Percentiles rank a stretch among this genome's conserved stretches.
phyloP scores from a whole-genome alignment of 768 basidiomycete genomes.

The Lyophyllum semitale region DNA sequence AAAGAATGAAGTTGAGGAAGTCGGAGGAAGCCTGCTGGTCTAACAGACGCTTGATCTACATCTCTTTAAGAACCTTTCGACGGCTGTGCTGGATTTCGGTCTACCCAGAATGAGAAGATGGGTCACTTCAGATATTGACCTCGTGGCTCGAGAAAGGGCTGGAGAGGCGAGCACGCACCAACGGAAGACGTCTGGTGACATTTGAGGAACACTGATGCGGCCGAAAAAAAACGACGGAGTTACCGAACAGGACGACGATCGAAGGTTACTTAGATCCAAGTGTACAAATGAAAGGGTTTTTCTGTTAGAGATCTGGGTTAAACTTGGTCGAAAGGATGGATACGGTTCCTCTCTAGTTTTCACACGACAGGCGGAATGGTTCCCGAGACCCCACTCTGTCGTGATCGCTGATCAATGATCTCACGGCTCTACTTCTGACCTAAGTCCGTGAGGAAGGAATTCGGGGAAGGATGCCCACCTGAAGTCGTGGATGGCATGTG shows the following conservation, averaged over 20 bases:
- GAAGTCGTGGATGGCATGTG: not conserved
- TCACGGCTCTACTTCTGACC: not conserved
- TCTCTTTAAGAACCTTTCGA: constrained; percentile 8
- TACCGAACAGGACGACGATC: constrained; percentile 9
- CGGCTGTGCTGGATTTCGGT: constrained; percentile 6
- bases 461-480: not conserved
- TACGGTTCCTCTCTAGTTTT: constrained; percentile 1
- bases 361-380: constrained; percentile 2
- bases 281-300: constrained; percentile 5
- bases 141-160: constrained; percentile 7
- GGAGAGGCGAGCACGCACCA: not conserved
- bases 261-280: constrained; percentile 11
- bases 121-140: constrained; percentile 1
- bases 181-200: constrained; percentile 11
- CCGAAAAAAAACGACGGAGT: not conserved
- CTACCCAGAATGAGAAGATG: constrained; percentile 1
- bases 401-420: constrained; percentile 7
- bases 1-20: constrained; percentile 1
- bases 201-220: constrained; percentile 10
- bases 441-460: not conserved
- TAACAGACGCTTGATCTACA: not conserved
- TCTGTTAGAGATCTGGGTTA: constrained; percentile 10
- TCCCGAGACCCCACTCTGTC: no score
- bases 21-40: not conserved
- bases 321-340: not conserved